These are phyloP conservation scores for Basidiobolus meristosporus DNA, from an alignment of 371 early-diverging fungal species.

Conservation along the genomic window DNA sequence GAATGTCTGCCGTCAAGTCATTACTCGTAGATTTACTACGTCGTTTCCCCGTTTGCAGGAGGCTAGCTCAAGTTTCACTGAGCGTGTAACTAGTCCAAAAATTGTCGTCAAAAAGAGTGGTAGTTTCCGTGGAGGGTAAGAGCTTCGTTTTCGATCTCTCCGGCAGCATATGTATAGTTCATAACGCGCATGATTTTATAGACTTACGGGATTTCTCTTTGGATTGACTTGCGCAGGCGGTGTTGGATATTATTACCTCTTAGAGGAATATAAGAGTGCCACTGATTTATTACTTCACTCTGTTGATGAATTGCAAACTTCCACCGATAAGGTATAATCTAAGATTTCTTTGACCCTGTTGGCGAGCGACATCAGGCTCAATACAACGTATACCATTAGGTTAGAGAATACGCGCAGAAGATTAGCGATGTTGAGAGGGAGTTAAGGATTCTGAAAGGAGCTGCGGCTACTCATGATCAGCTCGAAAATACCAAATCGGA, in stretches of 20 bases:
- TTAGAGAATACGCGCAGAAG: constrained; percentile 51
- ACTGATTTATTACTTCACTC: constrained; percentile 44
- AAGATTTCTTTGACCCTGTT: too few relatives aligned
- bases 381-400: constrained; percentile 10
- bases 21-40: too few relatives aligned
- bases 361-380: neutral
- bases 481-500: constrained; percentile 35
- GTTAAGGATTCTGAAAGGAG: constrained; percentile 27
- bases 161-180: too few relatives aligned
- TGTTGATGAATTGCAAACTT: constrained; percentile 51
- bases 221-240: constrained; percentile 55
- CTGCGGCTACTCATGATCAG: constrained; percentile 41
- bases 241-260: constrained; percentile 52
- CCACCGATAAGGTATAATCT: constrained; percentile 40
- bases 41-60: too few relatives aligned
- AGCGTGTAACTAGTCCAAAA: too few relatives aligned
- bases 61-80: too few relatives aligned
- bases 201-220: constrained; percentile 55
- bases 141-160: too few relatives aligned
- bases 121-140: too few relatives aligned
- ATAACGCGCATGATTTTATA: too few relatives aligned
- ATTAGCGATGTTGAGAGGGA: constrained; percentile 51
- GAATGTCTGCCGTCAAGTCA: too few relatives aligned
- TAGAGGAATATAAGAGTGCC: constrained; percentile 62
- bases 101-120: too few relatives aligned